Conservation (phyloP, 2,329 filamentous ascomycete genomes). For the Phialophora verrucosa region DNA sequence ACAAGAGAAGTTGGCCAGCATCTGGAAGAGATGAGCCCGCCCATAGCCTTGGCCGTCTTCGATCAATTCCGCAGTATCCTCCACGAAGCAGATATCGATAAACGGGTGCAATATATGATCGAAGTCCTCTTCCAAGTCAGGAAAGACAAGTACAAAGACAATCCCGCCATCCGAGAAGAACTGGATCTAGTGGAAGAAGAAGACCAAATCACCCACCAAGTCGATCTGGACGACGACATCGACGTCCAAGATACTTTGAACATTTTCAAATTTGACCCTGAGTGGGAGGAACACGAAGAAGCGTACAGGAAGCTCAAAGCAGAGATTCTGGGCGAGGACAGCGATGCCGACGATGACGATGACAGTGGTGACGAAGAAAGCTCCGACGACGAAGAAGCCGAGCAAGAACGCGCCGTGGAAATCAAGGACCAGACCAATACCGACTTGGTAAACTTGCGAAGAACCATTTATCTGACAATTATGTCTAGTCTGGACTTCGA, state of each 20-base stretch:
- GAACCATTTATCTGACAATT: constrained; percentile 96
- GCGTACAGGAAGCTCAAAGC: constrained; percentile 89
- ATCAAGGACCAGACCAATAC: constrained; percentile 98
- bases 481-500: constrained; percentile 96
- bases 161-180: constrained; percentile 87
- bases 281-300: constrained; percentile 90
- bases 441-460: constrained; percentile 88
- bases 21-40: constrained; percentile 90
- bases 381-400: constrained; percentile 71
- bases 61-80: constrained; percentile 95
- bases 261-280: constrained; percentile 89
- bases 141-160: constrained; percentile 96
- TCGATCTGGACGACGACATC: constrained; percentile 81
- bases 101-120: constrained; percentile 98
- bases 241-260: constrained; percentile 88
- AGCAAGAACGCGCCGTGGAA: constrained; percentile 82
- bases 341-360: constrained; percentile 74
- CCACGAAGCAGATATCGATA: constrained; percentile 96
- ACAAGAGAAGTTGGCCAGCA: constrained; percentile 93
- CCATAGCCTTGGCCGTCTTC: constrained; percentile 87
- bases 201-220: constrained; percentile 91
- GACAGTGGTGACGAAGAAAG: constrained; percentile 61
- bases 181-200: constrained; percentile 96
- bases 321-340: constrained; percentile 93
- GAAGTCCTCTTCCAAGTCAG: constrained; percentile 96